Evolutionary conservation across 2,329 filamentous ascomycete genomes (phyloP).

Genomic region (Curvularia hawaiiensis): DNA sequence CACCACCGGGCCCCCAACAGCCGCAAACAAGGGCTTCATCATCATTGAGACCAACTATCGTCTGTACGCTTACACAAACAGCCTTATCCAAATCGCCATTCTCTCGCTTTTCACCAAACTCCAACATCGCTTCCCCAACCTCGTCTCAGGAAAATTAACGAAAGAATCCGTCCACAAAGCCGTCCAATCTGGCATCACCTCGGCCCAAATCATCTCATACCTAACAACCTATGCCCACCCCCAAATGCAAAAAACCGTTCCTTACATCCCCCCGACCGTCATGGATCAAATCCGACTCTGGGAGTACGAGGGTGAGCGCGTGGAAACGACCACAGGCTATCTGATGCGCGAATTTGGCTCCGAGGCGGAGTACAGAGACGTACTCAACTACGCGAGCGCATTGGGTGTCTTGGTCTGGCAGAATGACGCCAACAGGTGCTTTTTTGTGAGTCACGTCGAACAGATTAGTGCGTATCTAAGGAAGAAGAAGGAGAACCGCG

Average conservation of each 20-base stretch:
- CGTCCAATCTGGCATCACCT: conserved; percentile 88
- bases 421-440: conserved; percentile 77
- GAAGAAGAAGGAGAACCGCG: conserved; percentile 44
- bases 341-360: conserved; percentile 87
- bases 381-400: conserved; percentile 80
- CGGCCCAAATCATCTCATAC: conserved; percentile 94
- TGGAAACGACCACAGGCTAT: conserved; percentile 82
- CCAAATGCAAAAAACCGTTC: conserved; percentile 79
- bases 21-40: conserved; percentile 73
- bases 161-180: conserved; percentile 87
- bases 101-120: conserved; percentile 88
- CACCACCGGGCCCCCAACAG: conserved; percentile 21
- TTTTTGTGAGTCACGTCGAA: conserved; percentile 91
- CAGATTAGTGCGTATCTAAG: conserved; percentile 83
- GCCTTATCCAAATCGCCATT: conserved; percentile 91
- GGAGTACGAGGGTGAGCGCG: conserved; percentile 96
- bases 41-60: conserved; percentile 98
- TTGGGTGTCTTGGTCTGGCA: conserved; percentile 90
- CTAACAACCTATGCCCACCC: conserved; percentile 92
- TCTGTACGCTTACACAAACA: conserved; percentile 94
- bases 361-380: conserved; percentile 70
- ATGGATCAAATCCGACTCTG: conserved; percentile 97
- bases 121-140: conserved; percentile 89
- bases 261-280: conserved; percentile 90
- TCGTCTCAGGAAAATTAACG: conserved; percentile 89